Conservation (phyloP, 345 rosid species). For the Acer campestre region DNA sequence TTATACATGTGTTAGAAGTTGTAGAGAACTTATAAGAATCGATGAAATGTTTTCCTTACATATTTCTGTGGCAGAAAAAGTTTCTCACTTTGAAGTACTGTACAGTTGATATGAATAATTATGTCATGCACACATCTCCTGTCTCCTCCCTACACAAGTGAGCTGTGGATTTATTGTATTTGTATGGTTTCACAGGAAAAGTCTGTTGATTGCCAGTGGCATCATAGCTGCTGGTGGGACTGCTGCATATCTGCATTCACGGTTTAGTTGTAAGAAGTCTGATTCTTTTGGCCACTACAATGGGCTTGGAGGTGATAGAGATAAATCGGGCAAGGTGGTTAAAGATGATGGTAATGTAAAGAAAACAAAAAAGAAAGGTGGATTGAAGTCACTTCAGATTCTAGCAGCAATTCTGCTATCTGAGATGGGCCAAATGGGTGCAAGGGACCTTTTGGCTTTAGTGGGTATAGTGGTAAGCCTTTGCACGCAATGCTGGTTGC, state of each 20-base stretch:
- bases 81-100: neutral
- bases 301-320: conserved; percentile 50
- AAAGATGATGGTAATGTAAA: conserved; percentile 38
- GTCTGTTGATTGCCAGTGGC: conserved; percentile 78
- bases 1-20: neutral
- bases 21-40: neutral
- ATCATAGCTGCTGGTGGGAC: conserved; percentile 86
- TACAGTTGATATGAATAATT: neutral
- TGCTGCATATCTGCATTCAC: conserved; percentile 71
- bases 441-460: conserved; percentile 77
- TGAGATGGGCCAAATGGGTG: conserved; percentile 85
- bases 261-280: conserved; percentile 39
- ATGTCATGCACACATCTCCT: neutral
- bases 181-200: conserved; percentile 58
- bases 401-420: conserved; percentile 77
- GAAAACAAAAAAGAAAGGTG: conserved; percentile 58
- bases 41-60: neutral
- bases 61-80: neutral
- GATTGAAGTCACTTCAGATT: conserved; percentile 77
- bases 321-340: conserved; percentile 37
- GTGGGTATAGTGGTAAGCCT: conserved; percentile 75
- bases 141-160: neutral
- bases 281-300: conserved; percentile 45
- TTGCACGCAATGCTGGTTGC: conserved; percentile 1
- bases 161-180: neutral